phyloP scores from a whole-genome alignment of 495 filamentous ascomycete genomes.

The Chaetomium fimeti region DNA sequence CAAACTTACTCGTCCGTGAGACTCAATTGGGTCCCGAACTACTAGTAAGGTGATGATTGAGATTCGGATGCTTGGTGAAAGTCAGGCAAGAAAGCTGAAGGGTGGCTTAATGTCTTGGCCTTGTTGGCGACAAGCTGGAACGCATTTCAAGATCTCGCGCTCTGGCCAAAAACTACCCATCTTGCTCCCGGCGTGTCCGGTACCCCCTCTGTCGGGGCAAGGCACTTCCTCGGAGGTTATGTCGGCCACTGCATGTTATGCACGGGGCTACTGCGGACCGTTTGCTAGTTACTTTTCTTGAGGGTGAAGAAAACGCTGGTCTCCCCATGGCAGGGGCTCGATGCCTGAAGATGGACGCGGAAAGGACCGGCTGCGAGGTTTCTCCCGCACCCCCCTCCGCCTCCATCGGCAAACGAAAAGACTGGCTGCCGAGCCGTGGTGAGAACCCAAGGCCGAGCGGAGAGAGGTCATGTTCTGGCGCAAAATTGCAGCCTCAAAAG shows the following conservation, averaged over 20 bases:
- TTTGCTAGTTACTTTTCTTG: not conserved
- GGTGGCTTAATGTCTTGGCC: not conserved
- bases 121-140: not conserved
- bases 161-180: no score
- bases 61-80: not conserved
- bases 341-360: not conserved
- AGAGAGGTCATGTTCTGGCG: not conserved
- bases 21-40: not conserved
- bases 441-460: not conserved
- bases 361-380: not conserved
- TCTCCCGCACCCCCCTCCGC: no score
- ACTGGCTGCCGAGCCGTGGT: not conserved
- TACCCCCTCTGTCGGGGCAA: not conserved
- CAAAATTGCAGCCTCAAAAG: slow-evolving; percentile 27
- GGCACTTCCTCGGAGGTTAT: not conserved
- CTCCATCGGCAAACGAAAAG: not conserved
- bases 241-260: slow-evolving; percentile 5
- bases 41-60: not conserved
- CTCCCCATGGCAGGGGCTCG: no score
- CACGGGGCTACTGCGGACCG: not conserved
- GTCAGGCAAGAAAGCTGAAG: not conserved
- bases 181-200: no score
- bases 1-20: not conserved
- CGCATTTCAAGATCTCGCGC: no score
- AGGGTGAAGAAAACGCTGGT: not conserved